A percentile compares a stretch with the other conserved stretches of the same genome.
These are phyloP conservation scores for Penicillium atrosanguineum DNA, from an alignment of 495 filamentous ascomycete species.

Conservation along the genomic window DNA sequence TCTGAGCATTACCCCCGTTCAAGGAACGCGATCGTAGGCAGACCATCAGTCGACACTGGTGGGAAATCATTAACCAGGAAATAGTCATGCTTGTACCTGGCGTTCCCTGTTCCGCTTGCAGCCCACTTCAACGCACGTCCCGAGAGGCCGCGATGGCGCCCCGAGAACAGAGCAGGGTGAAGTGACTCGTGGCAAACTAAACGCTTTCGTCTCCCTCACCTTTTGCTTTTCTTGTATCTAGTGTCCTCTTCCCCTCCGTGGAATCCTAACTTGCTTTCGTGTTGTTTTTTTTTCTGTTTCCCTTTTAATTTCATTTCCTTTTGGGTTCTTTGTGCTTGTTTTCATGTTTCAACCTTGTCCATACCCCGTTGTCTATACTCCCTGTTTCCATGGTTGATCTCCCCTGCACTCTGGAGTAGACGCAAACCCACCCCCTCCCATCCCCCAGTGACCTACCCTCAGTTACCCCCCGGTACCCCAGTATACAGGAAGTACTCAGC, in stretches of 20 bases:
- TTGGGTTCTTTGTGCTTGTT: background rate
- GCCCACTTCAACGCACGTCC: background rate
- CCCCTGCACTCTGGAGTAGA: background rate
- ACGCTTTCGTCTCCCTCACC: slow-evolving; percentile 10
- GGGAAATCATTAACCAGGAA: background rate
- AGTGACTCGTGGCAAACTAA: slow-evolving; percentile 2
- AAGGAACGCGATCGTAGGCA: background rate
- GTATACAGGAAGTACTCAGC: background rate
- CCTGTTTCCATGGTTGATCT: background rate
- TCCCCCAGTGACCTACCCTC: too few species aligned
- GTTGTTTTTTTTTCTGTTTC: slow-evolving; percentile 5
- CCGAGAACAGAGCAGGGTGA: background rate
- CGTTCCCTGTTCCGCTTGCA: slow-evolving; percentile 16
- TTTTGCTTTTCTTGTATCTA: slow-evolving; percentile 3
- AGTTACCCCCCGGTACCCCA: too few species aligned
- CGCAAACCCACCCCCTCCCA: background rate
- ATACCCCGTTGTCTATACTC: slow-evolving; percentile 8
- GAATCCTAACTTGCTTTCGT: background rate
- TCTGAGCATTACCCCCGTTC: background rate
- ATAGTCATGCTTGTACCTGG: background rate
- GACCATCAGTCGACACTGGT: background rate
- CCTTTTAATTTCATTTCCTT: too few species aligned
- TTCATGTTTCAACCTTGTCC: slow-evolving; percentile 5
- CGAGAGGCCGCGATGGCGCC: background rate
- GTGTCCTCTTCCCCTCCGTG: slow-evolving; percentile 1